A percentile compares a stretch with the other conserved stretches of the same genome.
phyloP scores from a whole-genome alignment of 2,329 filamentous ascomycete species.

The Verticillium nonalfalfae region DNA sequence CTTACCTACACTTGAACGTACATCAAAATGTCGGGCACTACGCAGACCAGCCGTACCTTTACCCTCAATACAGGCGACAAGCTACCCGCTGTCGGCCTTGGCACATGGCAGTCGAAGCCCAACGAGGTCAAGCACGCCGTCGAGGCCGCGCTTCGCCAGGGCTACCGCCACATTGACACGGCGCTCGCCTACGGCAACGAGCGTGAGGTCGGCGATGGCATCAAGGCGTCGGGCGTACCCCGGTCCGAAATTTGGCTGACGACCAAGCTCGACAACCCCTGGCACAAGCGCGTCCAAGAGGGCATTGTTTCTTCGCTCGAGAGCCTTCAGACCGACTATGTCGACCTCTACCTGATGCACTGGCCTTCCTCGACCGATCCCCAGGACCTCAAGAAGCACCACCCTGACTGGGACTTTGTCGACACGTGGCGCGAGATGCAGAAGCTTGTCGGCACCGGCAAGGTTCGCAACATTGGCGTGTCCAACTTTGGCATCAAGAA shows the following conservation, averaged over 20 bases:
- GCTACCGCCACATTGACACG: conserved; percentile 73
- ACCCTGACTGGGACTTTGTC: conserved; percentile 73
- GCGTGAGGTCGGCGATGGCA: conserved; percentile 58
- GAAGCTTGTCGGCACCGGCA: conserved; percentile 61
- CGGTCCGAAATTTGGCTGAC: conserved; percentile 65
- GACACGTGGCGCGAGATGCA: conserved; percentile 73
- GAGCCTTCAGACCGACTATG: conserved; percentile 56
- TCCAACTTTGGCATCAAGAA: conserved; percentile 82
- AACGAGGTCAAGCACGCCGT: conserved; percentile 66
- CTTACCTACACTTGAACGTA: too few relatives aligned
- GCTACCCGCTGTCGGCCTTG: conserved; percentile 71
- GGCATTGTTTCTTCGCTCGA: conserved; percentile 54
- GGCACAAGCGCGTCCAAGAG: conserved; percentile 63
- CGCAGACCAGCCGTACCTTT: conserved; percentile 43
- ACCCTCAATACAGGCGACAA: conserved; percentile 70
- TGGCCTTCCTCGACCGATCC: conserved; percentile 63
- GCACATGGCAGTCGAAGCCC: conserved; percentile 72
- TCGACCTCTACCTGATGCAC: conserved; percentile 68
- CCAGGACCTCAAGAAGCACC: conserved; percentile 57
- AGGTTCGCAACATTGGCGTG: conserved; percentile 75
- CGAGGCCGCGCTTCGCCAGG: conserved; percentile 57
- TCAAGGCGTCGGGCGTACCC: conserved; percentile 58
- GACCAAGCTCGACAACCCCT: conserved; percentile 77
- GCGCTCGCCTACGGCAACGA: conserved; percentile 76
- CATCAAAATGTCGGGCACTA: conserved; percentile 6